Evolutionary conservation across 2,329 filamentous ascomycete species (phyloP), one percentile per base, ranked within the genome.

Genomic region (Cladosporium sp.): DNA sequence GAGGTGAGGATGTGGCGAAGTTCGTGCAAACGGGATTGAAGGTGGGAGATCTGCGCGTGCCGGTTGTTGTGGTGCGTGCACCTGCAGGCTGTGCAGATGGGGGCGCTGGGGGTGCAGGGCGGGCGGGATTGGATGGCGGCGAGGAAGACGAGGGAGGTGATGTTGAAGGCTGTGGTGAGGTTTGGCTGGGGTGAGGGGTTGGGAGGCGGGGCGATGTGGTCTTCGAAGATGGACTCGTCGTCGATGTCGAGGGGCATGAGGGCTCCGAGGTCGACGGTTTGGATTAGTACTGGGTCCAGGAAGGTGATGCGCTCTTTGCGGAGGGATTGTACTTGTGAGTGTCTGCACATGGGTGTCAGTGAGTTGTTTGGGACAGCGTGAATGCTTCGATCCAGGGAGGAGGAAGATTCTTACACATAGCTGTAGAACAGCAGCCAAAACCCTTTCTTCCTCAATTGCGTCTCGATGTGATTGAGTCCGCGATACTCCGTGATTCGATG

Each of bases 341-440:
- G 22, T 7, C 19, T 27, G 22, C n/a, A n/a, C n/a, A 30, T 29
- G 12, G 12, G 18, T 1, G n/a, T 39, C 37, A 39, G 37, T 39
- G 15, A 15, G n/a, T n/a, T n/a, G n/a, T n/a, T n/a, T n/a, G n/a
- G n/a, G n/a, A n/a, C n/a, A n/a, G n/a, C n/a, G n/a, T n/a, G n/a
- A n/a, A n/a, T n/a, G n/a, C n/a, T n/a, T n/a, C n/a, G n/a, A n/a
- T n/a, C n/a, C n/a, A n/a, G n/a, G n/a, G n/a, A n/a, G n/a, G n/a
- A n/a, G n/a, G n/a, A n/a, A n/a, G n/a, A n/a, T n/a, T n/a, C 32
- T n/a, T 38, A 41, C 18, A 51, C 48, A 32, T 39, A 44, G 24
- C 48, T 51, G 19, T 51, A 51, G 34, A 51, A 51, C n/a, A 51
- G n/a, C 9, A 51, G 24, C 48, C 48, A 51, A 20, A 51, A 51